Base-by-base conservation (phyloP, 192 early-diverging fungal species). In the Dissophora ornata region DNA sequence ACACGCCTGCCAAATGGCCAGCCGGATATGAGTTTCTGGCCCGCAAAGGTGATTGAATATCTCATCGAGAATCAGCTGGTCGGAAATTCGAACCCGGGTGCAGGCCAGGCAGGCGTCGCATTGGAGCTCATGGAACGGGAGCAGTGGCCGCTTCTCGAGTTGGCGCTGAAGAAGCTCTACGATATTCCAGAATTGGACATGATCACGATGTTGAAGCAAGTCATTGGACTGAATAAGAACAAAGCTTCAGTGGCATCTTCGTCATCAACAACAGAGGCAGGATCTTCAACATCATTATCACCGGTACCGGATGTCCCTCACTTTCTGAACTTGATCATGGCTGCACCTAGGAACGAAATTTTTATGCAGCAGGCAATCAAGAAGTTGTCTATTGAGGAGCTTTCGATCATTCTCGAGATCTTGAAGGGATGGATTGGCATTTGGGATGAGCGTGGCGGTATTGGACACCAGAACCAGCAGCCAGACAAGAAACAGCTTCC, bases 361-460 rank as follows among this genome's bases (percentile, higher is more conserved):
- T 85, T 82, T 59, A 69, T 85, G 70, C 84, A 85, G 62, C 84
- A 85, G 47, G 79, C 84, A 8, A 4, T 85, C 18, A 85, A 85
- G 51, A 69, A 54, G 24, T 24, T 85, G 16, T 68, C 62, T 4
- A 54, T 64, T n/a, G 68, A 79, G 11, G 84, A 85, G 57, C 64
- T 85, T 22, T 64, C 81, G 29, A 42, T 68, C 32, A 36, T 85
- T 34, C 53, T 85, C 7, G 57, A 81, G 42, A 71, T 69, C 12
- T 53, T 85, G 34, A 57, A 67, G 45, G 47, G 56, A 2, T 80
- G 77, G 77, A 66, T 81, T 18, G 22, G 29, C 11, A 67, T 62
- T 50, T 77, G 80, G 71, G 62, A 66, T 24, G 51, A 73, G 58
- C 63, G 56, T n/a, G 81, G 69, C 30, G 69, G 74, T 25, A 62